Conservation (phyloP, 2,329 filamentous ascomycete genomes). For the Alternaria tenuissima region DNA sequence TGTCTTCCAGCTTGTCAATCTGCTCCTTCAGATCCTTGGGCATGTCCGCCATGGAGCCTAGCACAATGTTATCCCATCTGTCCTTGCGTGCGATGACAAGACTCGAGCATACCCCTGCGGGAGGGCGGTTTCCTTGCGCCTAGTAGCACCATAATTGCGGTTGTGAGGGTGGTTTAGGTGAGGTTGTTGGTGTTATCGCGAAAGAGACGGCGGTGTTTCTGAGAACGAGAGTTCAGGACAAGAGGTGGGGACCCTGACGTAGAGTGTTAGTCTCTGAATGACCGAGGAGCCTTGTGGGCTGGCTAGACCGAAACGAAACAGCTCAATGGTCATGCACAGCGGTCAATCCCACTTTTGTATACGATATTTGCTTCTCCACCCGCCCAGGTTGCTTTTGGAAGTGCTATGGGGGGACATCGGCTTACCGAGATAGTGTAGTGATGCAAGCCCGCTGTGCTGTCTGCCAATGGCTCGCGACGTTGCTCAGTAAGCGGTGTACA, state of each 20-base stretch:
- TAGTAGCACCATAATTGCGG: constrained; percentile 69
- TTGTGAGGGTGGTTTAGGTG: constrained; percentile 12
- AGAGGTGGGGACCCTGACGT: constrained; percentile 12
- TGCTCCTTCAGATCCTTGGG: constrained; percentile 83
- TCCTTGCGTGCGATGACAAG: constrained; percentile 10
- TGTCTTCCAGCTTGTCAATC: constrained; percentile 82
- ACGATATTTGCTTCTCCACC: constrained; percentile 20
- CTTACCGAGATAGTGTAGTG: constrained; percentile 30
- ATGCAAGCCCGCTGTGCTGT: constrained; percentile 14
- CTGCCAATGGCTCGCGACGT: constrained; percentile 18
- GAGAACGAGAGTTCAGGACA: constrained; percentile 8
- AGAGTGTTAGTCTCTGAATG: constrained; percentile 12
- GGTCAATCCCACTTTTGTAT: constrained; percentile 15
- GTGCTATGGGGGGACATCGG: constrained; percentile 8
- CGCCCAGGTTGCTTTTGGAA: constrained; percentile 29
- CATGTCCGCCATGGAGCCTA: constrained; percentile 90
- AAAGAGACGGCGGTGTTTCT: neutral
- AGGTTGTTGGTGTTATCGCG: constrained; percentile 4
- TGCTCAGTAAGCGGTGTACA: constrained; percentile 16
- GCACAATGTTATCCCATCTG: constrained; percentile 29
- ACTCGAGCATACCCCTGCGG: constrained; percentile 72
- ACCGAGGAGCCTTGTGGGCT: constrained; percentile 3
- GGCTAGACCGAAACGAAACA: constrained; percentile 8
- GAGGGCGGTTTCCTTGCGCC: constrained; percentile 71
- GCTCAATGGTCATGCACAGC: constrained; percentile 18